A percentile compares a stretch with the other conserved stretches of the same genome.
phyloP scores from a whole-genome alignment of 495 filamentous ascomycete genomes.

The Talaromyces borbonicus region DNA sequence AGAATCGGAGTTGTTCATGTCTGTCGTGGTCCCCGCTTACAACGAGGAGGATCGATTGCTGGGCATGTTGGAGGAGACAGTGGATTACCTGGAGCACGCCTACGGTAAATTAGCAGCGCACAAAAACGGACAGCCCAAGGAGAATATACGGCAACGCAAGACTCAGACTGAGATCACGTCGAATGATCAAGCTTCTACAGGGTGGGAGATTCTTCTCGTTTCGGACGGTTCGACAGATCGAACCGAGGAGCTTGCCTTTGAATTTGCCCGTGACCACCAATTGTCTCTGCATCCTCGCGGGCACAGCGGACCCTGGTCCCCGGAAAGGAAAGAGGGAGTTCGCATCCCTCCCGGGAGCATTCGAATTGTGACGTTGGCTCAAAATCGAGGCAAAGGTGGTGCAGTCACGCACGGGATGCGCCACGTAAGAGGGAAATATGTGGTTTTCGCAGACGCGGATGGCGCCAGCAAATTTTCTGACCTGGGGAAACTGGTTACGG shows the following conservation, averaged over 20 bases:
- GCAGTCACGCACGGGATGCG: slow-evolving; percentile 92
- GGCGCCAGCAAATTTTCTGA: slow-evolving; percentile 82
- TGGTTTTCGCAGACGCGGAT: slow-evolving; percentile 91
- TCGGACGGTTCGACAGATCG: slow-evolving; percentile 86
- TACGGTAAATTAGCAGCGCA: slow-evolving; percentile 48
- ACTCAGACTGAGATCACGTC: background rate
- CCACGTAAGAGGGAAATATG: slow-evolving; percentile 81
- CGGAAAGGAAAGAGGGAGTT: slow-evolving; percentile 27
- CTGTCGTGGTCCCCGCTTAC: slow-evolving; percentile 88
- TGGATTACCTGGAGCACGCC: slow-evolving; percentile 66
- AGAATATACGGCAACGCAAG: background rate
- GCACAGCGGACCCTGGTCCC: slow-evolving; percentile 36
- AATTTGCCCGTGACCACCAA: slow-evolving; percentile 53
- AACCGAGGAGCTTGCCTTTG: slow-evolving; percentile 69
- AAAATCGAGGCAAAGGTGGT: slow-evolving; percentile 90
- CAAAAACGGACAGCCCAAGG: slow-evolving; percentile 6
- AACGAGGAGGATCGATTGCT: slow-evolving; percentile 80
- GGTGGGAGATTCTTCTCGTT: slow-evolving; percentile 93
- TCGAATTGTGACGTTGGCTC: slow-evolving; percentile 62
- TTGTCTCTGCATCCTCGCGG: slow-evolving; percentile 32
- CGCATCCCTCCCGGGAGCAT: slow-evolving; percentile 56
- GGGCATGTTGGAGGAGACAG: slow-evolving; percentile 82
- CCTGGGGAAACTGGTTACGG: slow-evolving; percentile 64
- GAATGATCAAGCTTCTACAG: slow-evolving; percentile 21
- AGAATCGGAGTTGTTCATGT: slow-evolving; percentile 57